Evolutionary conservation across 108 stramenopile species (phyloP), one percentile per base, ranked within the genome.

Genomic region (Stephanodiscus triporus): DNA sequence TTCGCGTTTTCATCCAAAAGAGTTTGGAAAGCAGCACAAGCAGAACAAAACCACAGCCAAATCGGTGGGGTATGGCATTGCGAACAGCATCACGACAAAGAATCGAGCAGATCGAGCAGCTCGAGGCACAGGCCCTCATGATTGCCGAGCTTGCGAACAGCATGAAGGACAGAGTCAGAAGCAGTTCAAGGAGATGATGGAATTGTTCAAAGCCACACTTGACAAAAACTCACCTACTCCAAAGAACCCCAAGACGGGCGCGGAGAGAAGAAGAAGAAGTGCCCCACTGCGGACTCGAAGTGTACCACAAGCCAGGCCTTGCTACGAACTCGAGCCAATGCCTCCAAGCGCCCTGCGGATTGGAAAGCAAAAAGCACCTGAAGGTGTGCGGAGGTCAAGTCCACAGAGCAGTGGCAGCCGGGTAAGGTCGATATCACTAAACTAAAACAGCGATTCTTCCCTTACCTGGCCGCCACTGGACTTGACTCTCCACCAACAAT

Each of bases 271-370:
- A 66, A 66, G 65, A 66, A 66, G 23, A n/a, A 10, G 17, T 66
- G 65, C 65, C 65, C 7, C 47, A 66, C 29, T 66, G 65, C 65
- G 16, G 34, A 9, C 0, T 50, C 45, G 48, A 50, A 26, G 65
- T 66, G 9, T 50, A 13, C 63, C 48, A 66, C 69, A 70, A 70
- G 40, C 69, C 69, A 19, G 69, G 57, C 2, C 20, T 48, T 70
- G 69, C 24, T 70, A 45, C 57, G 55, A 70, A 45, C 69, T 70
- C 30, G 56, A 70, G 57, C 37, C 9, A 59, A 57, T 23, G 27
- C 20, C 1, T 26, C 55, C 56, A 19, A 42, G 5, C 57, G 56
- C 38, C 69, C n/a, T n/a, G n/a, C n/a, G n/a, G n/a, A n/a, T n/a
- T n/a, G n/a, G n/a, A n/a, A n/a, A n/a, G n/a, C n/a, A n/a, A n/a